A percentile compares a stretch with the other conserved stretches of the same genome.
phyloP scores from a whole-genome alignment of 2,329 filamentous ascomycete genomes.

The Pleomassaria siparia region DNA sequence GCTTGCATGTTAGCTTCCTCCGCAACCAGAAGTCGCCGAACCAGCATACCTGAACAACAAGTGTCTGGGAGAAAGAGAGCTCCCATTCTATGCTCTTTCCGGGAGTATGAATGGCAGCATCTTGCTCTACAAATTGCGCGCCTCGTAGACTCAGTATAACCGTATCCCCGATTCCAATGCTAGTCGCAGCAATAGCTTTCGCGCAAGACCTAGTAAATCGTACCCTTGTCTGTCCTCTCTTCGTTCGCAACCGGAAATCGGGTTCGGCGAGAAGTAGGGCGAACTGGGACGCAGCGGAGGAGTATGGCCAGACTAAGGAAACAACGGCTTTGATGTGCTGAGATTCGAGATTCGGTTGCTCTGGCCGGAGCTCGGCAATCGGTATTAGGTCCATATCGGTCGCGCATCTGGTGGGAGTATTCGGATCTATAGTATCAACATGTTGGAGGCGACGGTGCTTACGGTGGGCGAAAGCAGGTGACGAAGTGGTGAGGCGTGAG shows the following conservation, averaged over 20 bases:
- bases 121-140: conserved; percentile 62
- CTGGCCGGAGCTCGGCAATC: conserved; percentile 37
- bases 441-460: neutral
- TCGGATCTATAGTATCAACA: conserved; percentile 1
- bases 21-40: neutral
- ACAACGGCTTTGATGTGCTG: conserved; percentile 67
- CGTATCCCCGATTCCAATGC: conserved; percentile 76
- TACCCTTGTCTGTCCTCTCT: conserved; percentile 78
- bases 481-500: neutral
- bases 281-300: conserved; percentile 70
- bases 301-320: conserved; percentile 90
- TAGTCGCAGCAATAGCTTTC: conserved; percentile 65
- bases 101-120: conserved; percentile 56
- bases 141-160: conserved; percentile 70
- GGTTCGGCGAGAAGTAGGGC: conserved; percentile 82
- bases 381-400: conserved; percentile 29
- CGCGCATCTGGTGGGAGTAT: neutral
- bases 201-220: conserved; percentile 73
- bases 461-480: neutral
- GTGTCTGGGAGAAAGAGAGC: conserved; percentile 49
- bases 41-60: conserved; percentile 36
- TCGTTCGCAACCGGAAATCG: conserved; percentile 76
- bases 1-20: conserved; percentile 8
- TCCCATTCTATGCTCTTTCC: conserved; percentile 61
- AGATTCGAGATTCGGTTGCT: conserved; percentile 29